These are phyloP conservation scores for Zelopaecilomyces penicillatus DNA, from an alignment of 2,329 filamentous ascomycete genomes.

Conservation along the genomic window DNA sequence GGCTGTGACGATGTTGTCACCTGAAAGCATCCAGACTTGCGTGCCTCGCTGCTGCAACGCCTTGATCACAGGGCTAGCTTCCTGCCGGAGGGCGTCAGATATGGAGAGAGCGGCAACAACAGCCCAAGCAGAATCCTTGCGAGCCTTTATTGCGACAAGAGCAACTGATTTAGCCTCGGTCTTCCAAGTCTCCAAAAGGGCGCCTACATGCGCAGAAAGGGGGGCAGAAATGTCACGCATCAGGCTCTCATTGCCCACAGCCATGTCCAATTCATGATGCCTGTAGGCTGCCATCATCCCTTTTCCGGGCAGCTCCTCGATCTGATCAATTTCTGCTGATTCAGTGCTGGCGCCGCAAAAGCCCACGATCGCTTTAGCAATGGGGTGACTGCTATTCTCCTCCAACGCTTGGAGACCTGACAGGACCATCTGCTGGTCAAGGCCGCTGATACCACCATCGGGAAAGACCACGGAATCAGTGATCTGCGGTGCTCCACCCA, in stretches of 20 bases:
- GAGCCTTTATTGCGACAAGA: slow-evolving; percentile 40
- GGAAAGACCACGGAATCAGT: slow-evolving; percentile 43
- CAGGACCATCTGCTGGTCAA: slow-evolving; percentile 30
- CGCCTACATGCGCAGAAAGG: slow-evolving; percentile 26
- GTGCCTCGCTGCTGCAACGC: slow-evolving; percentile 58
- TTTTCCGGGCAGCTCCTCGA: slow-evolving; percentile 63
- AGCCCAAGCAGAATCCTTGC: slow-evolving; percentile 27
- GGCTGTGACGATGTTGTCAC: slow-evolving; percentile 82
- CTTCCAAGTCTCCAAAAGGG: slow-evolving; percentile 48
- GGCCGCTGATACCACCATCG: slow-evolving; percentile 14
- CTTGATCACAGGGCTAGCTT: slow-evolving; percentile 56
- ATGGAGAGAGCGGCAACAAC: slow-evolving; percentile 64
- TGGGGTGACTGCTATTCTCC: slow-evolving; percentile 64
- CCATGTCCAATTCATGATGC: slow-evolving; percentile 36
- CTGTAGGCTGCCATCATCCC: slow-evolving; percentile 55
- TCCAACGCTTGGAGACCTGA: slow-evolving; percentile 54
- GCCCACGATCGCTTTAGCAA: slow-evolving; percentile 60
- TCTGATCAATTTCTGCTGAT: slow-evolving; percentile 26
- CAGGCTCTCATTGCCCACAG: slow-evolving; percentile 67
- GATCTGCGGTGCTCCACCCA: slow-evolving; percentile 62
- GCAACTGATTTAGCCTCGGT: slow-evolving; percentile 55
- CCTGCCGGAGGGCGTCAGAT: slow-evolving; percentile 70
- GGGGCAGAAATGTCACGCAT: slow-evolving; percentile 43
- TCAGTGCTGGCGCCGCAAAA: slow-evolving; percentile 43
- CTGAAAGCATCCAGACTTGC: slow-evolving; percentile 85